Conservation (phyloP, 345 rosid genomes). For the Populus deltoides region DNA sequence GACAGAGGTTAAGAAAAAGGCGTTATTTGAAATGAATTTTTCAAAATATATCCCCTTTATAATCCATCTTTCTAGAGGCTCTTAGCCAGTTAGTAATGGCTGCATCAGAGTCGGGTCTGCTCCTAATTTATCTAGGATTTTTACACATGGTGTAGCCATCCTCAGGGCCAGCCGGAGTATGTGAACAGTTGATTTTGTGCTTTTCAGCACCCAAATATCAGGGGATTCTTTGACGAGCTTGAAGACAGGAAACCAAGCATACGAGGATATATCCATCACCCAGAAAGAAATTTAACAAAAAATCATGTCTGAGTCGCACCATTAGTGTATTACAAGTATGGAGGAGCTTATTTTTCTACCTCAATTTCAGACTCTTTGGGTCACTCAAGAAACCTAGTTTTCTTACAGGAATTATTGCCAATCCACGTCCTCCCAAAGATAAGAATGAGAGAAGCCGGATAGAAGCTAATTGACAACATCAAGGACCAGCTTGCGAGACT, state of each 20-base stretch:
- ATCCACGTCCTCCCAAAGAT: conserved; percentile 15
- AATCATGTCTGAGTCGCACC: background rate
- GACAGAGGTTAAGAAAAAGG: too few relatives aligned
- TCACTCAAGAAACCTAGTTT: conserved; percentile 28
- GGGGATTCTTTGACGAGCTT: background rate
- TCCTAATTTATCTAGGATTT: too few relatives aligned
- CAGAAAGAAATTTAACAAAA: conserved; percentile 23
- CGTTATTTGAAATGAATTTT: too few relatives aligned
- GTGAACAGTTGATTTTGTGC: background rate
- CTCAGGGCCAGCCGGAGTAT: background rate
- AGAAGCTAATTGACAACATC: conserved; percentile 82
- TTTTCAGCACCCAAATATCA: background rate
- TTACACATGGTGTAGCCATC: background rate
- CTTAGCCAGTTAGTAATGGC: too few relatives aligned
- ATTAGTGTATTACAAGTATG: conserved; percentile 5
- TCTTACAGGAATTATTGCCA: conserved; percentile 34
- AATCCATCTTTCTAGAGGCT: too few relatives aligned
- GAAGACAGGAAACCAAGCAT: background rate
- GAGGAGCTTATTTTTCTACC: conserved; percentile 43
- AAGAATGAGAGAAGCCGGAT: background rate
- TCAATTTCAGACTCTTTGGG: conserved; percentile 18
- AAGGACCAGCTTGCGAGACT: conserved; percentile 82
- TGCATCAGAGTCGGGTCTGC: too few relatives aligned
- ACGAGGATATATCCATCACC: conserved; percentile 1
- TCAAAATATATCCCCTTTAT: too few relatives aligned